Percentiles rank a stretch among this genome's conserved stretches.
These are phyloP conservation scores for Candida odintsovae DNA, from an alignment of 805 yeast species.

Conservation along the genomic window DNA sequence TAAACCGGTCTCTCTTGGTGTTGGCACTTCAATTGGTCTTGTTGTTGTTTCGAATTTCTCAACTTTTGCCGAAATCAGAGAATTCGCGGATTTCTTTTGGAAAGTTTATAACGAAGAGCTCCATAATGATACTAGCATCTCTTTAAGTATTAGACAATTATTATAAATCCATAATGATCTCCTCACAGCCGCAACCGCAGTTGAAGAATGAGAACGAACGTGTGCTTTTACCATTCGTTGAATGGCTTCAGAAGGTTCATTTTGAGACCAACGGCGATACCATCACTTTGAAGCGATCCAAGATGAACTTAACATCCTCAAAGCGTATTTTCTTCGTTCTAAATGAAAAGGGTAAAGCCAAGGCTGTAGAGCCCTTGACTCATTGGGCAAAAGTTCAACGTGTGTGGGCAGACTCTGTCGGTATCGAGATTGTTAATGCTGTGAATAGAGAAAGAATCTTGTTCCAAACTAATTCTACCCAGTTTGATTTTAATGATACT, in stretches of 20 bases:
- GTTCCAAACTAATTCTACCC: neutral
- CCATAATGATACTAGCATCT: too few species aligned
- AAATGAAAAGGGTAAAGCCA: constrained; percentile 3
- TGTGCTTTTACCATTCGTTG: constrained; percentile 5
- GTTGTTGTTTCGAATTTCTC: constrained; percentile 1
- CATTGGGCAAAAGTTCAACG: constrained; percentile 7
- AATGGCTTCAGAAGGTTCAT: constrained; percentile 7
- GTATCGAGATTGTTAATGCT: constrained; percentile 7
- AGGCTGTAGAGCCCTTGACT: neutral
- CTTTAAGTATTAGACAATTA: too few species aligned
- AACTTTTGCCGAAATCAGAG: neutral
- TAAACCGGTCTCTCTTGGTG: neutral
- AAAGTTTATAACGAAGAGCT: neutral
- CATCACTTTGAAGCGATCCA: neutral
- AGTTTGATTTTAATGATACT: neutral
- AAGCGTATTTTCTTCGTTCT: constrained; percentile 2
- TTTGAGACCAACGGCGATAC: neutral
- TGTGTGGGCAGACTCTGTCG: constrained; percentile 1
- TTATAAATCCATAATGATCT: neutral
- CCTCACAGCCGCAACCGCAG: neutral
- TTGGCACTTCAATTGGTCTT: neutral
- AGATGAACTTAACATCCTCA: neutral
- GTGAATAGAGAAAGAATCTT: neutral
- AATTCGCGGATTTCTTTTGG: neutral
- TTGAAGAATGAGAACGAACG: neutral